These are phyloP conservation scores for Colletotrichum sp. DNA, from an alignment of 2,329 filamentous ascomycete genomes.

Conservation along the genomic window DNA sequence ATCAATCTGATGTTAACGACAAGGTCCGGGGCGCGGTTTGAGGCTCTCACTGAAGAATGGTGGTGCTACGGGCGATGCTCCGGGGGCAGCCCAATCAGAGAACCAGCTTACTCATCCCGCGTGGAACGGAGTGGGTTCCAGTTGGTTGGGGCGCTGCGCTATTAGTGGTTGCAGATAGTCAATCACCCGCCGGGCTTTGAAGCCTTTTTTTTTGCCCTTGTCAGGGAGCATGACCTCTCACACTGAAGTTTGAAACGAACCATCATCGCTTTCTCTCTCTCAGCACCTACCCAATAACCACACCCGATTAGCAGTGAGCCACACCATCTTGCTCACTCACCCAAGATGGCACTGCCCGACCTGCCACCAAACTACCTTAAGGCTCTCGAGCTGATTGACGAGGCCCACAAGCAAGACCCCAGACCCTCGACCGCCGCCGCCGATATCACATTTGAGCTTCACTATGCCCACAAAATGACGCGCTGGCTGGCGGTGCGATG, in stretches of 20 bases:
- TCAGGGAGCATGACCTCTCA: not conserved
- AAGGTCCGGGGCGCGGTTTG: constrained; percentile 5
- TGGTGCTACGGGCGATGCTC: not conserved
- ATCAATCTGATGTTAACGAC: not conserved
- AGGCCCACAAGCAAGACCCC: constrained; percentile 53
- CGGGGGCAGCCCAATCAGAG: not conserved
- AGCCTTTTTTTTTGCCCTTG: not conserved
- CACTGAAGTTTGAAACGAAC: not conserved
- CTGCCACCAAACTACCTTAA: constrained; percentile 46
- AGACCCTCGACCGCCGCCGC: constrained; percentile 39
- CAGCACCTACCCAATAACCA: not conserved
- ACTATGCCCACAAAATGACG: constrained; percentile 84
- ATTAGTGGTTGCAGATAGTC: not conserved
- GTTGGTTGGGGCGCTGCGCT: not conserved
- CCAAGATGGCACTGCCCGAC: constrained; percentile 26
- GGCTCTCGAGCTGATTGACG: constrained; percentile 74
- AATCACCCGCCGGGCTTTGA: not conserved
- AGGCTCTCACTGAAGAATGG: not conserved
- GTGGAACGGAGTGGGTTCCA: not conserved
- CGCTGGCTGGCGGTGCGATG: constrained; percentile 68
- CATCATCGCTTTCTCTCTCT: not conserved
- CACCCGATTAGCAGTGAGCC: not conserved
- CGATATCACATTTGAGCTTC: constrained; percentile 74
- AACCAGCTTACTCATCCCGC: constrained; percentile 12
- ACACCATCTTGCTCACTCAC: not conserved